Base-by-base conservation (phyloP, 2,329 filamentous ascomycete species). In the Colletotrichum zoysiae region DNA sequence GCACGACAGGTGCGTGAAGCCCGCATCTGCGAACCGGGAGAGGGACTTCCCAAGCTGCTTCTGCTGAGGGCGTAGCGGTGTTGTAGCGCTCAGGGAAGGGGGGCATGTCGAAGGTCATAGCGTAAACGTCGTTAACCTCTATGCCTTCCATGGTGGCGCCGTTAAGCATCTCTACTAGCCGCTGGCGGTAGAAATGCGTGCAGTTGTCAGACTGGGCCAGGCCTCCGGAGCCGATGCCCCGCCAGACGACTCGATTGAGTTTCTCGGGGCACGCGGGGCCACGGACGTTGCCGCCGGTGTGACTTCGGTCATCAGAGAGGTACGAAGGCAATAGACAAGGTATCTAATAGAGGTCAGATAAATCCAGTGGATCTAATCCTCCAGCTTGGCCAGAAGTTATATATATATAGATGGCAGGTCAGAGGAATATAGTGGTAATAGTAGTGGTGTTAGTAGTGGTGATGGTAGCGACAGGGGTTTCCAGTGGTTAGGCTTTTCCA, bases 161-260 rank as follows among this genome's bases (percentile, higher is more conserved):
- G 76, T 94, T 93, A 59, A 92, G 82, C 89, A 93, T 91, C 70
- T 90, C 84, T 35, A 93, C 83, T 69, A 93, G 88, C 5, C 92
- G 89, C 75, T 92, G 91, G n/a, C 91, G 89, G 73, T 93, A 91
- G 76, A 93, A 92, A 44, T 89, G 87, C 44, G 84, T 85, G 91
- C 91, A 94, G 72, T 87, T 92, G 56, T 89, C 78, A n/a, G 77
- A 76, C 67, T 81, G 81, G 57, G 84, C 80, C 38, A 84, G 82
- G 1, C 90, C 90, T 3, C 90, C 90, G 9, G 90, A 91, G 3
- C 88, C 89, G 2, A 89, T 87, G 57, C 91, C 91, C 48, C 91
- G 88, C 91, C 91, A 93, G 46, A 91, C 81, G 57, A 90, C 80
- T 4, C 80, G 82, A 65, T 87, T 83, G 38, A 81, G 81, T 79